Evolutionary conservation across 2,329 filamentous ascomycete genomes (phyloP).

Genomic region (Neodidymelliopsis sp.): DNA sequence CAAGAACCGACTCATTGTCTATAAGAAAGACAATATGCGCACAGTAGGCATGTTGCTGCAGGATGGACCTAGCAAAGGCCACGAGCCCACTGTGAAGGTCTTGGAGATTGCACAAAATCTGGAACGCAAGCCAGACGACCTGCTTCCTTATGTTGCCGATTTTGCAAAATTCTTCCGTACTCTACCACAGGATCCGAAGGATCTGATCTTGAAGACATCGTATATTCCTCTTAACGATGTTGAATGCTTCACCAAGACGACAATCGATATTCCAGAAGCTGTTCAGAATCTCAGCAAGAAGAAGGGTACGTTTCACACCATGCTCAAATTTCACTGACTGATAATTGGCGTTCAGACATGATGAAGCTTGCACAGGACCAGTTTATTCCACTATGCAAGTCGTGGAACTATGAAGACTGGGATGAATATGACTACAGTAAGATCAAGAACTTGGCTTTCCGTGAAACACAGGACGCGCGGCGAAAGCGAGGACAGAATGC

Average conservation of each 20-base stretch:
- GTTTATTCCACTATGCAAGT: slow-evolving; percentile 71
- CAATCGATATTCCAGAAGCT: slow-evolving; percentile 60
- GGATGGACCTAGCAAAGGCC: slow-evolving; percentile 74
- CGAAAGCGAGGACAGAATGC: slow-evolving; percentile 68
- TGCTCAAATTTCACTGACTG: background rate
- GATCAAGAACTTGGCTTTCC: slow-evolving; percentile 81
- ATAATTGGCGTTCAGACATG: slow-evolving; percentile 49
- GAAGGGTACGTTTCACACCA: slow-evolving; percentile 55
- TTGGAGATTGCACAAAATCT: slow-evolving; percentile 77
- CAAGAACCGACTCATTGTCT: slow-evolving; percentile 79
- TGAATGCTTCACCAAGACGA: slow-evolving; percentile 81
- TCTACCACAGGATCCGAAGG: slow-evolving; percentile 70
- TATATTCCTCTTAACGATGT: slow-evolving; percentile 79
- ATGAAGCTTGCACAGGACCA: slow-evolving; percentile 70
- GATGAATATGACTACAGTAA: slow-evolving; percentile 83
- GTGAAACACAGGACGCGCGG: slow-evolving; percentile 79
- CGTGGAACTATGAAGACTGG: slow-evolving; percentile 79
- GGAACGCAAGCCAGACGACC: slow-evolving; percentile 79
- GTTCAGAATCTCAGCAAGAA: slow-evolving; percentile 54
- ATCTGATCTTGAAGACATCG: slow-evolving; percentile 72
- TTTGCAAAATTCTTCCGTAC: slow-evolving; percentile 73
- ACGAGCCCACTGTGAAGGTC: slow-evolving; percentile 75
- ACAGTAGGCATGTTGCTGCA: slow-evolving; percentile 81
- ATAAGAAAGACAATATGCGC: slow-evolving; percentile 80
- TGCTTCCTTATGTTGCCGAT: slow-evolving; percentile 79